Conservation (phyloP, 2,329 filamentous ascomycete species). For the Pseudofabraea citricarpa region DNA sequence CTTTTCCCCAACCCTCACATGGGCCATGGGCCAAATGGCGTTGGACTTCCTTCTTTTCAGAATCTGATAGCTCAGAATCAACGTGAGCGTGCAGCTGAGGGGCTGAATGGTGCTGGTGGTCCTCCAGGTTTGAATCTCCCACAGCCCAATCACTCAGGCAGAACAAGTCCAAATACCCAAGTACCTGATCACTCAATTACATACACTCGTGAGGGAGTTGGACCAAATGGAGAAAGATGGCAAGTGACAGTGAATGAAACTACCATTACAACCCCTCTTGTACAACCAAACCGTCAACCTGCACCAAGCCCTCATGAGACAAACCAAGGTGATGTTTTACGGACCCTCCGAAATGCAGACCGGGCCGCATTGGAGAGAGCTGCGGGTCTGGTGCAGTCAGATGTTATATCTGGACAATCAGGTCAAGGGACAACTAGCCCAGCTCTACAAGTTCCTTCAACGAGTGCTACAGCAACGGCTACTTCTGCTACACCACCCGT, state of each 20-base stretch:
- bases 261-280: constrained; percentile 15
- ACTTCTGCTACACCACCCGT: constrained; percentile 8
- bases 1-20: neutral
- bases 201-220: constrained; percentile 43
- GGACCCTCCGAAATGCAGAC: constrained; percentile 20
- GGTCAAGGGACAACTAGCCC: too few species aligned
- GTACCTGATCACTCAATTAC: constrained; percentile 34
- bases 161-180: constrained; percentile 23
- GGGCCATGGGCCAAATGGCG: neutral
- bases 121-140: constrained; percentile 15
- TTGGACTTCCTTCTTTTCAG: constrained; percentile 3
- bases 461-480: constrained; percentile 1
- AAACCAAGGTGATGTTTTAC: constrained; percentile 20
- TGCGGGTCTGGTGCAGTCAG: constrained; percentile 16
- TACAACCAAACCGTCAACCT: constrained; percentile 6
- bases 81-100: constrained; percentile 18
- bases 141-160: constrained; percentile 18
- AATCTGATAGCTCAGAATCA: constrained; percentile 28
- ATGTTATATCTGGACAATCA: too few species aligned
- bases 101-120: constrained; percentile 14
- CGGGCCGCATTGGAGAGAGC: constrained; percentile 11
- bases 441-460: neutral
- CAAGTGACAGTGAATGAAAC: constrained; percentile 47
- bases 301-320: neutral
- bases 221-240: constrained; percentile 47